Evolutionary conservation across 768 basidiomycete species (phyloP), one percentile per base, ranked within the genome.

Genomic region (Leccinum truebloodii): DNA sequence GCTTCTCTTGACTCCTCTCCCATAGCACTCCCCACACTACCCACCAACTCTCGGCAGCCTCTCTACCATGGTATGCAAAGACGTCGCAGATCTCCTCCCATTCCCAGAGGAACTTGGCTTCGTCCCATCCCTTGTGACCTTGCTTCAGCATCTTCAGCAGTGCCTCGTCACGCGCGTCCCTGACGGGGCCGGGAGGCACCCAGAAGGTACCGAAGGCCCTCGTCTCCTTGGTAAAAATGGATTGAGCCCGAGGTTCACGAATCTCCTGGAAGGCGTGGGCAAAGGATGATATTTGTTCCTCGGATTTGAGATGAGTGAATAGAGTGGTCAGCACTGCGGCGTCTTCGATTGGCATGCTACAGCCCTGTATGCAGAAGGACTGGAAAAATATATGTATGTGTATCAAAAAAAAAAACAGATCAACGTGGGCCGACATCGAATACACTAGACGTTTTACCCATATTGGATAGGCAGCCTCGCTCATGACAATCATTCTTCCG

Each of bases 21-120:
- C 77, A 76, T 65, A 84, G 68, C 6, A 73, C 61, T 7, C 84
- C 84, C 84, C 84, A 86, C 58, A 81, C 81, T 12, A 81, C 80
- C 85, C 85, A 88, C 85, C 85, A 88, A 67, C 85, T 84, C 59
- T 86, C 85, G 20, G 83, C 86, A 49, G 79, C 78, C 62, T 88
- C 86, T 49, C 75, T 76, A 4, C 83, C 80, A 66, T 84, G 80
- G 66, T 86, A 82, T n/a, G 75, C 72, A 64, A 81, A 84, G 64
- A 86, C 71, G 30, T 78, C 78, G 55, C 83, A 74, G 59, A 85
- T 81, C 59, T 79, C 79, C 56, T 83, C 84, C 81, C 86, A 87
- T 59, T 84, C 76, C 64, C 75, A 76, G 52, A 75, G 76, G 59
- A 86, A 77, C 53, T 70, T 75, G 48, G 62, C 73, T 66, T 86